phyloP scores from a whole-genome alignment of 148 eudicot species.

The Heliamphora exappendiculata region DNA sequence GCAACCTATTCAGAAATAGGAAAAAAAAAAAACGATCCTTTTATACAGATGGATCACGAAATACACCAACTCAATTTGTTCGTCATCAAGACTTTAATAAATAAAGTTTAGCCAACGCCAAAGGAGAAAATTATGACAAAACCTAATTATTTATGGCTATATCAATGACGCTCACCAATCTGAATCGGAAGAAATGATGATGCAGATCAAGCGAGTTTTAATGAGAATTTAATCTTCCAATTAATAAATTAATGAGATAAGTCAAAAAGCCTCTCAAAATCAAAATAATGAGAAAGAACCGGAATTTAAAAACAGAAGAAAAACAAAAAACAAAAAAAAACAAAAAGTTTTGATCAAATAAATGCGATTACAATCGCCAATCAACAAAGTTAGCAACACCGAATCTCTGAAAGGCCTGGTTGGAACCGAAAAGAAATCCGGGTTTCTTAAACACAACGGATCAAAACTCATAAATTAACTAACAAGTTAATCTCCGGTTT shows the following conservation, averaged over 20 bases:
- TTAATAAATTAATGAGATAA: conserved; percentile 1
- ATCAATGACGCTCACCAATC: conserved; percentile 24
- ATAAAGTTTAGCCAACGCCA: not conserved
- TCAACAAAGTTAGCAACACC: not conserved
- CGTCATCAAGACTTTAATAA: not conserved
- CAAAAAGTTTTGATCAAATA: conserved; percentile 15
- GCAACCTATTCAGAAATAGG: not conserved
- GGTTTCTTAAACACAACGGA: not conserved
- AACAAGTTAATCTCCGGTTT: conserved; percentile 13
- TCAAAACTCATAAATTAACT: not conserved
- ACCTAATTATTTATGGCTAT: not conserved
- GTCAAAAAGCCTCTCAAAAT: conserved; percentile 14
- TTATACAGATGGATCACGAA: not conserved
- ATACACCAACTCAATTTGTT: not conserved
- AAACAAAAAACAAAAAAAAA: conserved; percentile 26
- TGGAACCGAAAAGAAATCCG: conserved; percentile 6
- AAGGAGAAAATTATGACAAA: not conserved
- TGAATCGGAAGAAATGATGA: conserved; percentile 12
- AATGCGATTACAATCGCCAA: not conserved
- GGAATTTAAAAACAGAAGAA: conserved; percentile 14
- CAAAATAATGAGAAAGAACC: conserved; percentile 10
- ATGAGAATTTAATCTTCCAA: conserved; percentile 13
- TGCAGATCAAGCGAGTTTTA: conserved; percentile 8
- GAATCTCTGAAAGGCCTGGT: conserved; percentile 39
- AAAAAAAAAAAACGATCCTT: not conserved